Evolutionary conservation across 768 basidiomycete genomes (phyloP).

Genomic region (Podaxis carcinomalis): DNA sequence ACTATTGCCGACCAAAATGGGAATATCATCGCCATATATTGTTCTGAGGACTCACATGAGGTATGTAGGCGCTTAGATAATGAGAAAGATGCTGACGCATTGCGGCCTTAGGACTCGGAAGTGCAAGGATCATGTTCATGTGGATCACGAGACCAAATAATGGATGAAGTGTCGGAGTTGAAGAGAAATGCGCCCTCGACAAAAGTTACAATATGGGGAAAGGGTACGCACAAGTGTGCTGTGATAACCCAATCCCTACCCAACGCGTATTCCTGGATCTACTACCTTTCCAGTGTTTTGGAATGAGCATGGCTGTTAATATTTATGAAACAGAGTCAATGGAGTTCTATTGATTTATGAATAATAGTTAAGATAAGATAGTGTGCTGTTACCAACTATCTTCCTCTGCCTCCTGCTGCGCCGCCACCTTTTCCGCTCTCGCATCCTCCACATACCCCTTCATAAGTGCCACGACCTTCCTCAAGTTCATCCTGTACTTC

Average conservation of each 20-base stretch:
- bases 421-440: slow-evolving; percentile 13
- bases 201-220: not conserved
- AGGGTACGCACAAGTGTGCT: not conserved
- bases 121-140: not conserved
- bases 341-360: not conserved
- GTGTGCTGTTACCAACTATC: slow-evolving; percentile 10
- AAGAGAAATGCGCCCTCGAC: not conserved
- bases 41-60: not conserved
- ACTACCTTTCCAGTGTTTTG: not conserved
- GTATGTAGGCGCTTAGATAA: not conserved
- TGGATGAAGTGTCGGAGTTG: not conserved
- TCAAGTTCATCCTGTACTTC: slow-evolving; percentile 81
- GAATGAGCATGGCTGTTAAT: no score
- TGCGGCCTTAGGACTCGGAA: not conserved
- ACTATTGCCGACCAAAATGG: not conserved
- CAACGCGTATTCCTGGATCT: not conserved
- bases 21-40: not conserved
- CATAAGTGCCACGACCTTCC: slow-evolving; percentile 64
- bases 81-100: not conserved
- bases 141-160: not conserved
- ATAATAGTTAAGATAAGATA: not conserved
- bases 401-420: slow-evolving; percentile 12
- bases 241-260: not conserved
- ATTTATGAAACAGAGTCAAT: no score
- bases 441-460: slow-evolving; percentile 55